Evolutionary conservation across 2,329 filamentous ascomycete genomes (phyloP).

Genomic region (Aspergillus ustus): DNA sequence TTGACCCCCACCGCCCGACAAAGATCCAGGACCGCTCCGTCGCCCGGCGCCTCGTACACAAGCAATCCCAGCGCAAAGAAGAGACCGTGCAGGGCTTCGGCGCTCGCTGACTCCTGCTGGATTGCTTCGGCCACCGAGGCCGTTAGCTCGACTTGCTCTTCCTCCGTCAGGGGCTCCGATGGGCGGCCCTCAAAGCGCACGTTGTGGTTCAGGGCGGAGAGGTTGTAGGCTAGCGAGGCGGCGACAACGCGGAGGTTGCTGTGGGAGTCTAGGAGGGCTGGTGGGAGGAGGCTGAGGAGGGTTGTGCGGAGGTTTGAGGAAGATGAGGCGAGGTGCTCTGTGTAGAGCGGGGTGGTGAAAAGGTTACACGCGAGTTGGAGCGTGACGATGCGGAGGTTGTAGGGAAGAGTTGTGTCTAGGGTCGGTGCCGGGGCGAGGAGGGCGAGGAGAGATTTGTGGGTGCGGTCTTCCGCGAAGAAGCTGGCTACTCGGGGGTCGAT

Average conservation of each 20-base stretch:
- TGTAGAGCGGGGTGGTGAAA: constrained; percentile 76
- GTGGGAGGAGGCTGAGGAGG: constrained; percentile 72
- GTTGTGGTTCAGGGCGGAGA: constrained; percentile 72
- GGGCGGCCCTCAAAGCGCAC: constrained; percentile 60
- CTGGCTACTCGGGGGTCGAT: constrained; percentile 78
- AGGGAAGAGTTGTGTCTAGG: constrained; percentile 62
- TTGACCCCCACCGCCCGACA: constrained; percentile 76
- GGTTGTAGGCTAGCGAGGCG: constrained; percentile 81
- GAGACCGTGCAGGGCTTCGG: constrained; percentile 76
- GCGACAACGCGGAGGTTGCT: constrained; percentile 82
- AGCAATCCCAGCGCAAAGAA: constrained; percentile 77
- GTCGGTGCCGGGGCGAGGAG: constrained; percentile 57
- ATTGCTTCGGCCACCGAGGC: constrained; percentile 82
- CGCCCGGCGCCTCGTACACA: constrained; percentile 69
- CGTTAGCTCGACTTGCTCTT: constrained; percentile 77
- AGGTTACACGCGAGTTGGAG: constrained; percentile 84
- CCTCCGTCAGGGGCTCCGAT: constrained; percentile 65
- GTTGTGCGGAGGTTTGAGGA: constrained; percentile 59
- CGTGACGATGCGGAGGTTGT: constrained; percentile 78
- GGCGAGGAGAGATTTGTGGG: constrained; percentile 65
- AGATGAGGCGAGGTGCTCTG: constrained; percentile 70
- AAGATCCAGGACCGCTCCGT: constrained; percentile 80
- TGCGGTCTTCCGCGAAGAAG: constrained; percentile 73
- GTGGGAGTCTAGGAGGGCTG: constrained; percentile 76
- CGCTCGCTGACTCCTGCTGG: constrained; percentile 53